Base-by-base conservation (phyloP, 2,329 filamentous ascomycete genomes). In the Beauveria bassiana region DNA sequence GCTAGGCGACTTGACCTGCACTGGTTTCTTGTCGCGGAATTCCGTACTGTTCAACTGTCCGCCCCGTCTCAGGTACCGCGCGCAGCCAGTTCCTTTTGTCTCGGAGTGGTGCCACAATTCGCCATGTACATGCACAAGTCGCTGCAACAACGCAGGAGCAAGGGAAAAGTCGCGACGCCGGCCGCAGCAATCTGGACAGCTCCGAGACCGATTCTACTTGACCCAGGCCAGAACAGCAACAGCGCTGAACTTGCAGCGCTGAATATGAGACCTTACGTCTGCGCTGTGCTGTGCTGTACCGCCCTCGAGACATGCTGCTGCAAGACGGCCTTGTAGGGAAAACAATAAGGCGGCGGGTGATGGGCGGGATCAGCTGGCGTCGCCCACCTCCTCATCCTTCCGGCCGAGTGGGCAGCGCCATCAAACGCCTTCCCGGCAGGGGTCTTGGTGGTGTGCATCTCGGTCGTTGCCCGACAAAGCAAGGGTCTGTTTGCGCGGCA, bases 381-480 rank as follows among this genome's bases (percentile, higher is more conserved):
- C 34, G 12, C 34, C 34, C 34, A 38, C 34, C 34, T 38, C 12
- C 14, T 38, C 49, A 51, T 34, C 49, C 31, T 51, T 34, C 49
- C 51, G 31, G 51, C 20, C 51, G 51, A 53, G n/a, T 40, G 31
- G 34, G 31, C 50, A 38, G 50, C 12, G 34, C 14, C 20, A 40
- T 26, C 34, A 54, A 26, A 54, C 34, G 14, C 24, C 24, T 26
- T 55, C 40, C 24, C 10, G 18, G 34, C 34, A 43, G 52, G 52
- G 50, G 16, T 54, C 34, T 38, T 9, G 20, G 20, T 10, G 1
- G 20, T 26, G 16, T 54, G 34, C 40, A 31, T 46, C 42, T 56
- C 53, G 53, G 53, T 56, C 53, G 42, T 56, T 56, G 53, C 53
- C 53, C 53, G 53, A 55, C 34, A 24, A 42, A 42, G 14, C 34